A percentile compares a stretch with the other conserved stretches of the same genome.
Evolutionary conservation across 1,284 basidiomycete species (phyloP).

Genomic region (Malassezia sp.): DNA sequence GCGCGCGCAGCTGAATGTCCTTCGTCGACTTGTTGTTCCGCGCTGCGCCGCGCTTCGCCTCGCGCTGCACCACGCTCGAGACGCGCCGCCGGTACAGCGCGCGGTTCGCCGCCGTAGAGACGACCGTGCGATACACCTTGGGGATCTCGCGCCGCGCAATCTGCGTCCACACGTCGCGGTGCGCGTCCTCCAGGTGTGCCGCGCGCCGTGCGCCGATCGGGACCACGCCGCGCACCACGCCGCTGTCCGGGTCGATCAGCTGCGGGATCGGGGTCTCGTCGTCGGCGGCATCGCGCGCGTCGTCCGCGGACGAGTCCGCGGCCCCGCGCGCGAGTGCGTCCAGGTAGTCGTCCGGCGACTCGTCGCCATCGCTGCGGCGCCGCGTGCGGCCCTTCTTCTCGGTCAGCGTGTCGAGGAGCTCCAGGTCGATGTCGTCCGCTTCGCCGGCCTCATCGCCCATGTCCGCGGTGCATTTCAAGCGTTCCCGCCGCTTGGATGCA

Average conservation of each 20-base stretch:
- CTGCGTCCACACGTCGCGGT: constrained; percentile 41
- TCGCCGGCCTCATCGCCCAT: constrained; percentile 22
- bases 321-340: constrained; percentile 19
- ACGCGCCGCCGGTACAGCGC: constrained; percentile 63
- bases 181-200: constrained; percentile 39
- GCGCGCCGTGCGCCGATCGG: constrained; percentile 32
- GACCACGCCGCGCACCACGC: constrained; percentile 24
- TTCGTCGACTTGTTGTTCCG: constrained; percentile 72
- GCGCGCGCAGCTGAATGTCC: constrained; percentile 75
- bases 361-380: not conserved
- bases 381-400: constrained; percentile 14
- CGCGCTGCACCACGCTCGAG: constrained; percentile 62
- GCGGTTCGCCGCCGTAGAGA: constrained; percentile 36
- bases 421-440: constrained; percentile 37
- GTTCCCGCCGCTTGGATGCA: constrained; percentile 19
- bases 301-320: constrained; percentile 18
- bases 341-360: constrained; percentile 8
- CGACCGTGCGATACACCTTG: constrained; percentile 42
- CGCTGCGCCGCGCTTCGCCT: constrained; percentile 69
- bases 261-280: constrained; percentile 17
- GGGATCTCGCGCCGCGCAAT: constrained; percentile 46
- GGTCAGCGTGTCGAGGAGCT: constrained; percentile 35
- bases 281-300: constrained; percentile 17
- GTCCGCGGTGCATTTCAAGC: not conserved
- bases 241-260: constrained; percentile 14